phyloP scores from a whole-genome alignment of 257 asterid genomes.

The Fraxinus quadrangulata region DNA sequence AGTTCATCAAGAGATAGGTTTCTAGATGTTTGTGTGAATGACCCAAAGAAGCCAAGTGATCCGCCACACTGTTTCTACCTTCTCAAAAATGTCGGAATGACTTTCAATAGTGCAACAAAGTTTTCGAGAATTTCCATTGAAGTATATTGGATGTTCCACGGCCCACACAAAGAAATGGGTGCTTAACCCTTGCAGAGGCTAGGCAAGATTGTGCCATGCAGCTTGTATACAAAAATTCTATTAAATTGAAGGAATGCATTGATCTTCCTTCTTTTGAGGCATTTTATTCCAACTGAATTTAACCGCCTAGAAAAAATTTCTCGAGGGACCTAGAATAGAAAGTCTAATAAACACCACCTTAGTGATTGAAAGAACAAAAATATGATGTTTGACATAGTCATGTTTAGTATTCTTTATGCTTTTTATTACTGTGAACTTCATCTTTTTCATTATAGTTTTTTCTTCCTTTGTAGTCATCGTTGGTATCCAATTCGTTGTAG shows the following conservation, averaged over 20 bases:
- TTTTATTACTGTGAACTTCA: not conserved
- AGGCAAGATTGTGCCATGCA: not conserved
- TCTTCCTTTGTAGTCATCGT: too few species aligned
- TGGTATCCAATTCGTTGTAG: not conserved
- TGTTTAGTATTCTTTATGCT: not conserved
- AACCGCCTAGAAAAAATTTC: not conserved
- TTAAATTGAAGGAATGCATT: not conserved
- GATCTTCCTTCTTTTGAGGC: not conserved
- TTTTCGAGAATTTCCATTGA: too few species aligned
- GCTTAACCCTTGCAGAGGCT: not conserved
- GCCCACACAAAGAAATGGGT: not conserved
- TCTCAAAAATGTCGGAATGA: not conserved
- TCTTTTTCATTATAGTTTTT: not conserved
- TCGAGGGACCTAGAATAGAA: not conserved
- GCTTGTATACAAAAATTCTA: not conserved
- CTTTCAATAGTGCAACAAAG: not conserved
- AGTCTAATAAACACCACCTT: not conserved
- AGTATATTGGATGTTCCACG: not conserved
- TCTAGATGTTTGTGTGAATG: not conserved
- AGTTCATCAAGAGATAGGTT: not conserved
- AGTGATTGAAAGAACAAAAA: not conserved
- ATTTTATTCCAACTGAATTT: not conserved
- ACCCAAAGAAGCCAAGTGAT: not conserved
- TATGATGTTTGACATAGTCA: not conserved
- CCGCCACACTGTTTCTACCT: not conserved